Conservation (phyloP, 306 rosid species). For the Rosa rugosa region DNA sequence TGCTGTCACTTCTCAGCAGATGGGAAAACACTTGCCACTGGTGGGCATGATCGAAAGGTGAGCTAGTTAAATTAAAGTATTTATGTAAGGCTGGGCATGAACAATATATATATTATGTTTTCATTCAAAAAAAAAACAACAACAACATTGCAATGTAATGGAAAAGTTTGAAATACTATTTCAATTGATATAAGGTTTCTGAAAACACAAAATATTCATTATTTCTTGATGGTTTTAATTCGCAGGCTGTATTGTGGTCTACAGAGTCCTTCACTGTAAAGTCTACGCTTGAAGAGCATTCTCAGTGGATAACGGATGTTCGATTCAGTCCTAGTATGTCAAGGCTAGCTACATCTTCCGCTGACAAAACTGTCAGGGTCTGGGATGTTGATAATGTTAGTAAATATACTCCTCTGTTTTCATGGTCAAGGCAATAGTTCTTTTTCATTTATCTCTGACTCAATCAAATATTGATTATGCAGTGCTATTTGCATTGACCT, state of each 20-base stretch:
- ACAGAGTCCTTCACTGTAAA: constrained; percentile 50
- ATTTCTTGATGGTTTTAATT: constrained; percentile 21
- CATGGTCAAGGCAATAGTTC: not conserved
- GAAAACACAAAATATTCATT: constrained; percentile 3
- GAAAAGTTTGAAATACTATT: not conserved
- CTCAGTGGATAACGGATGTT: constrained; percentile 71
- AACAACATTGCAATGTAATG: constrained; percentile 1
- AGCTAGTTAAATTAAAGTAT: constrained; percentile 17
- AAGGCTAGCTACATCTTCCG: constrained; percentile 80
- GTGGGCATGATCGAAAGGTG: constrained; percentile 82
- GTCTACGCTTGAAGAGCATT: constrained; percentile 71
- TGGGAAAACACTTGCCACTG: constrained; percentile 87
- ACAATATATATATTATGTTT: not conserved
- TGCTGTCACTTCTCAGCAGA: constrained; percentile 87
- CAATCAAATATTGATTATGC: not conserved
- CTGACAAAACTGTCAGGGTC: constrained; percentile 77
- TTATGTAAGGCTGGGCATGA: constrained; percentile 3
- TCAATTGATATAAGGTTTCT: not conserved
- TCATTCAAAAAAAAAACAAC: not conserved
- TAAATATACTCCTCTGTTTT: constrained; percentile 10
- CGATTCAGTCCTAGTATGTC: constrained; percentile 65
- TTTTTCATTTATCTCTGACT: not conserved
- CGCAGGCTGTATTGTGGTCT: constrained; percentile 83
- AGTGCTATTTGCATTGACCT: not conserved
- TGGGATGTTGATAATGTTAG: constrained; percentile 85